Evolutionary conservation across 2,329 filamentous ascomycete species (phyloP), one percentile per base, ranked within the genome.

Genomic region (Pseudomassariella vexata): DNA sequence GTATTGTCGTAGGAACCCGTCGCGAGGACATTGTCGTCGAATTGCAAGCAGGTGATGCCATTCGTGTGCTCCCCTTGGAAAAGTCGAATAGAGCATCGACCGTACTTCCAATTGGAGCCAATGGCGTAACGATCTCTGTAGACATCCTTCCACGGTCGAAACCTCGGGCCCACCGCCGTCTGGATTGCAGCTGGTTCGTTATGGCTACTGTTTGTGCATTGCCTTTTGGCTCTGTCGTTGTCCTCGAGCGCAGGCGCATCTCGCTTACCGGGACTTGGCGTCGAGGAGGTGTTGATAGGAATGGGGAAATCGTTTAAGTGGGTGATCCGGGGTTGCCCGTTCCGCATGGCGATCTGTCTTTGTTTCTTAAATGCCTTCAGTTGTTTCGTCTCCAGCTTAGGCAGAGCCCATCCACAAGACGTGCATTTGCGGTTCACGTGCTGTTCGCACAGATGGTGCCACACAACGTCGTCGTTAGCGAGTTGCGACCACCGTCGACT

Each of bases 391-490:
- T 98, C 92, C 30, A 98, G 65, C 35, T 94, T 63, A 11, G 92
- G 92, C 38, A 98, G 61, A 3, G 92, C 92, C 87, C 89, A 96
- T 16, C 92, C 90, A 53, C 92, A 98, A 54, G 96, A 90, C 58
- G 75, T 83, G 55, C 84, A 89, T 53, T 87, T 88, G 39, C 82
- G 69, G 49, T 86, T 82, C 42, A 88, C 88, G 53, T 88, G 84
- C 52, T 88, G 84, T 35, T 95, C 88, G 55, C 92, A 98, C 89
- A 96, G 95, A 42, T 82, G 84, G 53, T 95, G 85, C 92, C 92
- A 98, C 4, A 98, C 90, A 7, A 94, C 84, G 56, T 98, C 90
- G 52, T 95, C 90, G 49, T 96, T 92, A n/a, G 92, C 90, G 24
- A 98, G 66, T 36, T 76, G 76, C 40, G 86, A 76, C 92, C 92